phyloP scores from a whole-genome alignment of 306 rosid genomes.

The Lotus japonicus region DNA sequence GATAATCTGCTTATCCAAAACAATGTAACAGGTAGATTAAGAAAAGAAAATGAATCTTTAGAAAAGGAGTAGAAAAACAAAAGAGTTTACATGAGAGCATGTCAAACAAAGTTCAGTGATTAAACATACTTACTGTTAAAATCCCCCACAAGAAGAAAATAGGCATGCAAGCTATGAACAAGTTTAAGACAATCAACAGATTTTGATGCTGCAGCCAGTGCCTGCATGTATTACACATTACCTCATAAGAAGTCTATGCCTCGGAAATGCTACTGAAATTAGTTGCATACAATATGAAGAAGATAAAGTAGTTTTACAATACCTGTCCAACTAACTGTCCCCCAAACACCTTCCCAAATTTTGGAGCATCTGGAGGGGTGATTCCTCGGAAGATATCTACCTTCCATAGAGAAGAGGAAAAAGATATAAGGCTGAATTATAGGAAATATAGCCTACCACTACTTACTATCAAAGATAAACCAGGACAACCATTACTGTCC shows the following conservation, averaged over 20 bases:
- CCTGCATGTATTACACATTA: constrained; percentile 44
- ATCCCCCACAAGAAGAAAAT: constrained; percentile 88
- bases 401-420: constrained; percentile 31
- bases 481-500: neutral
- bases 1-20: neutral
- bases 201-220: constrained; percentile 95
- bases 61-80: neutral
- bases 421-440: constrained; percentile 12
- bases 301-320: constrained; percentile 24
- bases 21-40: neutral
- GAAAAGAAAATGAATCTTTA: constrained; percentile 5
- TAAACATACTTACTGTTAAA: constrained; percentile 59
- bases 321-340: constrained; percentile 95
- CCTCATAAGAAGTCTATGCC: constrained; percentile 14
- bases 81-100: neutral
- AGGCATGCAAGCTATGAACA: constrained; percentile 85
- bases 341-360: constrained; percentile 84
- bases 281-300: neutral
- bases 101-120: constrained; percentile 15
- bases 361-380: constrained; percentile 76
- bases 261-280: constrained; percentile 9
- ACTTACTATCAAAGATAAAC: constrained; percentile 12
- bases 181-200: constrained; percentile 82
- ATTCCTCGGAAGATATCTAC: constrained; percentile 79
- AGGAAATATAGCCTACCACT: neutral